Conservation (phyloP, 139 green algal species). For the Volvox reticuliferus region DNA sequence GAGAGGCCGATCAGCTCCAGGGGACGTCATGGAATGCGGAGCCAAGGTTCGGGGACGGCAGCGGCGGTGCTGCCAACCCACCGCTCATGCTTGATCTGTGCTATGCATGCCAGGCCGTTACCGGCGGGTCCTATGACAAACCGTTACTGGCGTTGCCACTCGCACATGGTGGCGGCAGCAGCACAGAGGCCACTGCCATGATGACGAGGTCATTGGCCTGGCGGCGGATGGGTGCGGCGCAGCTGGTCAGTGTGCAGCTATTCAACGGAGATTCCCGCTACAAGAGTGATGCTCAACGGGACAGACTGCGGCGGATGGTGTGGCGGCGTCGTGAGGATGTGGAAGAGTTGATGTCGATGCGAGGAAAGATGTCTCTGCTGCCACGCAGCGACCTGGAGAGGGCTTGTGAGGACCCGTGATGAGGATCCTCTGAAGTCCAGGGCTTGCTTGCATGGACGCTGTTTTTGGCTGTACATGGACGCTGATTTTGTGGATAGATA, state of each 20-base stretch:
- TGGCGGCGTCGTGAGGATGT: slow-evolving; percentile 35
- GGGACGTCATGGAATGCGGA: background rate
- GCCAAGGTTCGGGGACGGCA: background rate
- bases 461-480: too few relatives aligned
- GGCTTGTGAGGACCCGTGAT: slow-evolving; percentile 47
- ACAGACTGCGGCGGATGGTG: slow-evolving; percentile 46
- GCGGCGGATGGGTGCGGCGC: background rate
- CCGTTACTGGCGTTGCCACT: background rate
- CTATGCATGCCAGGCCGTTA: background rate
- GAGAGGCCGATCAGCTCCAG: slow-evolving; percentile 66
- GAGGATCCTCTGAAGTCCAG: background rate
- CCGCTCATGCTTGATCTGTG: slow-evolving; percentile 14
- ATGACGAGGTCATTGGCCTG: background rate
- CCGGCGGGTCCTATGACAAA: too few relatives aligned
- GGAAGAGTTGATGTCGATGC: slow-evolving; percentile 58
- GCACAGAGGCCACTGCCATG: background rate
- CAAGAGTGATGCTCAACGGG: background rate
- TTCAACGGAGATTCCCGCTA: slow-evolving; percentile 61
- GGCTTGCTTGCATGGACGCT: too few relatives aligned
- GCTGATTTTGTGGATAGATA: too few relatives aligned
- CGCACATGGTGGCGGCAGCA: background rate
- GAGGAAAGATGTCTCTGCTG: slow-evolving; percentile 54
- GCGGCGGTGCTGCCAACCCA: too few relatives aligned
- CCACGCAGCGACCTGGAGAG: slow-evolving; percentile 62
- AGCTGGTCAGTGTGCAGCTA: slow-evolving; percentile 53